Conservation (phyloP, 345 rosid species). For the Diplotaxis tenuifolia region DNA sequence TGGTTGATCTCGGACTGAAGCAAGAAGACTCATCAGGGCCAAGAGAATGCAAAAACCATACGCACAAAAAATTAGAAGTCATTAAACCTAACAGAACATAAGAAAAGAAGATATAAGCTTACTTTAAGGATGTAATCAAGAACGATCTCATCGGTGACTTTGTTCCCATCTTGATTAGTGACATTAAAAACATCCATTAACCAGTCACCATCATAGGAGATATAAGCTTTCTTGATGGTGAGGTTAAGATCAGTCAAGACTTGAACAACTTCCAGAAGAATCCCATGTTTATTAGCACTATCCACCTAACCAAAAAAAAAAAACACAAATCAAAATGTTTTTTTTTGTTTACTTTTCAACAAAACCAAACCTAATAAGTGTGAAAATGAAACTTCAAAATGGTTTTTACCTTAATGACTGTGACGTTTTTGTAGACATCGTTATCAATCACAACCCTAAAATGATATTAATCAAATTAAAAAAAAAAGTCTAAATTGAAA, state of each 20-base stretch:
- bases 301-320: slow-evolving; percentile 61
- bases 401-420: slow-evolving; percentile 60
- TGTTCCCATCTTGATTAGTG: no score
- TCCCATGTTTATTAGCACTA: slow-evolving; percentile 86
- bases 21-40: slow-evolving; percentile 61
- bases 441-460: slow-evolving; percentile 88
- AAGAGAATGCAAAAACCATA: slow-evolving; percentile 49
- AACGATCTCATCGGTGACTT: slow-evolving; percentile 58
- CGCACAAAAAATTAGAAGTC: neutral
- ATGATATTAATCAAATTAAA: neutral
- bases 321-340: neutral
- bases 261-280: slow-evolving; percentile 90
- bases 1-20: slow-evolving; percentile 54
- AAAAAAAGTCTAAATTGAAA: neutral
- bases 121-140: slow-evolving; percentile 74
- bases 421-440: slow-evolving; percentile 71
- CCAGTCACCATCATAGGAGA: slow-evolving; percentile 93
- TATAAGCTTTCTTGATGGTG: slow-evolving; percentile 77
- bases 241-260: slow-evolving; percentile 87
- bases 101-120: slow-evolving; percentile 9
- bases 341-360: neutral
- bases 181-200: slow-evolving; percentile 96
- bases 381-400: neutral
- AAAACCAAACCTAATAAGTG: neutral
- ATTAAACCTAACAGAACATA: neutral